Percentiles rank a stretch among this genome's conserved stretches.
Evolutionary conservation across 352 stramenopile genomes (phyloP).

Genomic region (Pythium dissotocum): DNA sequence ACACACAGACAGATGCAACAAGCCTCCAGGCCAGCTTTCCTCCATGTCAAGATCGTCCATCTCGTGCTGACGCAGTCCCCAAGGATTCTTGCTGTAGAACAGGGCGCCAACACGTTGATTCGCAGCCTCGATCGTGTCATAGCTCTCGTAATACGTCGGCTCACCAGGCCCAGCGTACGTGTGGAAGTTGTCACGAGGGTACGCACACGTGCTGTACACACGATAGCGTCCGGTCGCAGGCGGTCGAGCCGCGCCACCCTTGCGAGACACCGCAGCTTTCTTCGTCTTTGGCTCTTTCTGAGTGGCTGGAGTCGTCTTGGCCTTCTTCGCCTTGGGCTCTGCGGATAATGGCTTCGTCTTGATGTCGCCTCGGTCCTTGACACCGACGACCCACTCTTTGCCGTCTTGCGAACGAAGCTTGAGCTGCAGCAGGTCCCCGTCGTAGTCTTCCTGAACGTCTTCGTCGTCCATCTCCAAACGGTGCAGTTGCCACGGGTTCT

Average conservation of each 20-base stretch:
- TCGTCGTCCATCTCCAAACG: background rate
- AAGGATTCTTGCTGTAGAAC: slow-evolving; percentile 24
- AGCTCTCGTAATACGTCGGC: slow-evolving; percentile 11
- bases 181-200: slow-evolving; percentile 18
- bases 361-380: background rate
- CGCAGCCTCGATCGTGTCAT: slow-evolving; percentile 10
- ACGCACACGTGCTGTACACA: slow-evolving; percentile 24
- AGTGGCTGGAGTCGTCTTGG: too few relatives aligned
- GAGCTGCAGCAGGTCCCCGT: background rate
- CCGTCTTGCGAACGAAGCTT: background rate
- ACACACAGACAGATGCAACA: slow-evolving; percentile 15
- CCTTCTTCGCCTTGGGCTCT: background rate
- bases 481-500: background rate
- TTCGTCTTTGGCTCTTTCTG: background rate
- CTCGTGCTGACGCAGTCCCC: slow-evolving; percentile 13
- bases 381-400: background rate
- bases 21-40: slow-evolving; percentile 11
- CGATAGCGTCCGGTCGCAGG: slow-evolving; percentile 9
- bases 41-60: slow-evolving; percentile 20
- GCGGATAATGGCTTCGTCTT: background rate
- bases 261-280: too few relatives aligned
- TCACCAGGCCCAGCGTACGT: slow-evolving; percentile 12
- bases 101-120: slow-evolving; percentile 12
- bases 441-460: slow-evolving; percentile 7
- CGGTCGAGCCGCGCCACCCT: background rate